These are phyloP conservation scores for Cladosporium colombiae DNA, from an alignment of 2,329 filamentous ascomycete species.

Conservation along the genomic window DNA sequence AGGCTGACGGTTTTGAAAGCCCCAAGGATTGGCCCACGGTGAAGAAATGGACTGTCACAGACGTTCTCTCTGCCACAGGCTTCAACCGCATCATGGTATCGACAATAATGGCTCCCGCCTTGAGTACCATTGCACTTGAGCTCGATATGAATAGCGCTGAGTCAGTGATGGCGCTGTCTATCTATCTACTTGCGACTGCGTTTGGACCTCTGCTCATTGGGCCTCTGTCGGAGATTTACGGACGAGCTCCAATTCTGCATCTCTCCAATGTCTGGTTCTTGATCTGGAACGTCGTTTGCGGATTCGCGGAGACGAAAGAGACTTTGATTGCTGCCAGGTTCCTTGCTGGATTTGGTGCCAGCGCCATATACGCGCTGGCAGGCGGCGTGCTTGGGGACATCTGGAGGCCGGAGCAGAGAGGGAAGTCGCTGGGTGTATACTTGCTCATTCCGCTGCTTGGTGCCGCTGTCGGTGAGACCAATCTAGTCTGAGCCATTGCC, in stretches of 20 bases:
- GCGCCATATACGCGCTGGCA: slow-evolving; percentile 41
- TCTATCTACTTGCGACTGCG: slow-evolving; percentile 42
- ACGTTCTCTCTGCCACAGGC: slow-evolving; percentile 44
- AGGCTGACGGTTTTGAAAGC: slow-evolving; percentile 31
- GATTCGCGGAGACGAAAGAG: slow-evolving; percentile 36
- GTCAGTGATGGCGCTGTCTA: slow-evolving; percentile 37
- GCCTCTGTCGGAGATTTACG: slow-evolving; percentile 41
- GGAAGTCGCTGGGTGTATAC: slow-evolving; percentile 64
- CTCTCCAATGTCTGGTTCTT: slow-evolving; percentile 41
- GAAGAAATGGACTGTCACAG: slow-evolving; percentile 47
- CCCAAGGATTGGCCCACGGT: slow-evolving; percentile 49
- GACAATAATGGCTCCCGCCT: slow-evolving; percentile 42
- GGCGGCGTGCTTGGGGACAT: slow-evolving; percentile 52
- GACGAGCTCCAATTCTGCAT: slow-evolving; percentile 38
- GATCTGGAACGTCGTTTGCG: slow-evolving; percentile 40
- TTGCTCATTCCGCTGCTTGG: slow-evolving; percentile 64
- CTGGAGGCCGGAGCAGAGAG: slow-evolving; percentile 62
- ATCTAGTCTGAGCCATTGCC: not conserved
- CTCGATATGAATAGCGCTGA: slow-evolving; percentile 28
- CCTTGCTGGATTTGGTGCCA: slow-evolving; percentile 40
- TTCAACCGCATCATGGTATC: slow-evolving; percentile 42
- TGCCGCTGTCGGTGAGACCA: slow-evolving; percentile 45
- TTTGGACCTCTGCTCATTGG: slow-evolving; percentile 41
- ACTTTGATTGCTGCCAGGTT: slow-evolving; percentile 42
- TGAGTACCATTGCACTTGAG: slow-evolving; percentile 34